Conservation (phyloP, 495 filamentous ascomycete species). For the Paragyromitra xinjiangensis region DNA sequence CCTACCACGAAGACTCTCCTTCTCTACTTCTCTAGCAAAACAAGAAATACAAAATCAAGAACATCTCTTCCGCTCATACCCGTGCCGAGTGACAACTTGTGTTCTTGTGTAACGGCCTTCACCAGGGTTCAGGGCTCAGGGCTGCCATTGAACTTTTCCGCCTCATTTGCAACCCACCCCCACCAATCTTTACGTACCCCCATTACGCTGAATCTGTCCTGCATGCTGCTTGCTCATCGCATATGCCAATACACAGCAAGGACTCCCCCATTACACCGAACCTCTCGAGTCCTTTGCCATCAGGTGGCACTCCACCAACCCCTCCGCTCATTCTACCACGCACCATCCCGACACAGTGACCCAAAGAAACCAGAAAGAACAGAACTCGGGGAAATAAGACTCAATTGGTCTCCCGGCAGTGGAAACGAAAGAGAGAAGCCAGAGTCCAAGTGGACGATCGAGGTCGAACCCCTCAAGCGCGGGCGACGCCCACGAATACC, state of each 20-base stretch:
- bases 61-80: neutral
- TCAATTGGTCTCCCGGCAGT: slow-evolving; percentile 15
- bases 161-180: slow-evolving; percentile 24
- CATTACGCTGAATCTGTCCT: slow-evolving; percentile 12
- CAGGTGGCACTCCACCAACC: neutral
- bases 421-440: neutral
- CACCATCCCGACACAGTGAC: neutral
- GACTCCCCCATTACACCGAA: neutral
- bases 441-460: neutral
- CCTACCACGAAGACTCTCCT: too few relatives aligned
- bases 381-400: neutral
- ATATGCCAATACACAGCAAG: slow-evolving; percentile 7
- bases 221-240: slow-evolving; percentile 45
- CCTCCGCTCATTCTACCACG: neutral
- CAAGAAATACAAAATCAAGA: neutral
- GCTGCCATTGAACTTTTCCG: slow-evolving; percentile 2
- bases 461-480: neutral
- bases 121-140: slow-evolving; percentile 39
- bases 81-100: neutral
- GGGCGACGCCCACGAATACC: neutral
- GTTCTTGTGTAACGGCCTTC: neutral
- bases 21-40: neutral
- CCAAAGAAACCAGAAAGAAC: neutral
- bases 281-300: slow-evolving; percentile 9
- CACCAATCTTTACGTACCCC: slow-evolving; percentile 7